Conservation (phyloP, 805 yeast genomes). For the Starmerella khaoyaiensis region DNA sequence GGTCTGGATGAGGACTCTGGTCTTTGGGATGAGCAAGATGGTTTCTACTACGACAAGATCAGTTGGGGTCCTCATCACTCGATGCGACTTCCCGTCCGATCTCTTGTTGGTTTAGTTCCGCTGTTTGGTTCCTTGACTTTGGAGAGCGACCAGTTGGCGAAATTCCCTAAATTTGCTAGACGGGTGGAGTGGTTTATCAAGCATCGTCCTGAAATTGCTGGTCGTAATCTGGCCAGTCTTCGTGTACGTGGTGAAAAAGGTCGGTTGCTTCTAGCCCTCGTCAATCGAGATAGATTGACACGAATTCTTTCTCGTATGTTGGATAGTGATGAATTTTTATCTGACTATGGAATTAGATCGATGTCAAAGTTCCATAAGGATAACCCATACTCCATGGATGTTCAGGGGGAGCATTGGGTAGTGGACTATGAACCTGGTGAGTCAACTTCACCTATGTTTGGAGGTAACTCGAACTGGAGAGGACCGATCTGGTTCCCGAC, state of each 20-base stretch:
- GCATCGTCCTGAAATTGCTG: conserved; percentile 54
- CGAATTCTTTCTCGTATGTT: conserved; percentile 69
- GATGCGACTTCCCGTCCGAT: conserved; percentile 68
- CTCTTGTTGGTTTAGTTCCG: conserved; percentile 85
- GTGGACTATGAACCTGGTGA: conserved; percentile 26
- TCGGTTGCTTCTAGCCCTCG: conserved; percentile 64
- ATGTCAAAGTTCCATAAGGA: conserved; percentile 74
- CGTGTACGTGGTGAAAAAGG: conserved; percentile 64
- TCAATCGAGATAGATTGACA: conserved; percentile 61
- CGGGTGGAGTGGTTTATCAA: conserved; percentile 74
- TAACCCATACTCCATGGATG: conserved; percentile 73
- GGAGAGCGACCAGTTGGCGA: conserved; percentile 67
- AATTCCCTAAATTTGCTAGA: conserved; percentile 70
- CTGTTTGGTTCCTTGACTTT: conserved; percentile 77
- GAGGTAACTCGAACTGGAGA: conserved; percentile 94
- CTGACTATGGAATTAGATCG: conserved; percentile 77
- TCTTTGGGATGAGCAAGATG: conserved; percentile 80
- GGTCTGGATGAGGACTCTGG: conserved; percentile 32
- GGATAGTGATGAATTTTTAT: conserved; percentile 74
- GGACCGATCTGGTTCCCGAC: conserved; percentile 97
- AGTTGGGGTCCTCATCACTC: conserved; percentile 57
- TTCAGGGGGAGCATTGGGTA: conserved; percentile 54
- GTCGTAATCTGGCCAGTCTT: conserved; percentile 79
- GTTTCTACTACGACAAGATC: conserved; percentile 83
- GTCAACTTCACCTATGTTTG: conserved; percentile 84